These are phyloP conservation scores for Solanum clarkiae DNA, from an alignment of 257 asterid genomes.

Conservation along the genomic window DNA sequence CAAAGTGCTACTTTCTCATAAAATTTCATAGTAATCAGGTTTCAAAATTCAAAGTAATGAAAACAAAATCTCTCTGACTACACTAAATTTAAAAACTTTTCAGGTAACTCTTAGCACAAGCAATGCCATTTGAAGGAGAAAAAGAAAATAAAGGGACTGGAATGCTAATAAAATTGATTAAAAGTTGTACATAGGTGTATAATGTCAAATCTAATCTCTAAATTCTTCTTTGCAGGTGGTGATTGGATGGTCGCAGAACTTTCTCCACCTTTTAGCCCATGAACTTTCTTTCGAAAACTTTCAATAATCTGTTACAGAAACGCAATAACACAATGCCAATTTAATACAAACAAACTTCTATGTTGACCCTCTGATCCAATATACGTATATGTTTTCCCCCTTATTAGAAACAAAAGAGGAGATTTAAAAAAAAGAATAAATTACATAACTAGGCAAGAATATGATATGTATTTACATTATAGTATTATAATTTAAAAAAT, in stretches of 20 bases:
- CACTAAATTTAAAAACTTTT: neutral
- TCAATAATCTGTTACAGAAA: neutral
- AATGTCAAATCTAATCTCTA: neutral
- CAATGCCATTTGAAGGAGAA: neutral
- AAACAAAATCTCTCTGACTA: neutral
- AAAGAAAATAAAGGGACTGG: neutral
- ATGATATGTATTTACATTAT: too few relatives aligned
- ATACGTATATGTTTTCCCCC: neutral
- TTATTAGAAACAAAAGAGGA: too few relatives aligned
- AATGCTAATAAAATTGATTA: neutral
- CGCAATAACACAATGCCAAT: neutral
- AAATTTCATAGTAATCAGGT: neutral
- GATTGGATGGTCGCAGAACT: neutral
- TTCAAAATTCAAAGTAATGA: neutral
- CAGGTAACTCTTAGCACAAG: neutral
- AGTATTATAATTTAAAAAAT: too few relatives aligned
- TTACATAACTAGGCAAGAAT: too few relatives aligned
- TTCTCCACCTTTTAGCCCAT: neutral
- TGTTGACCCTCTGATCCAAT: neutral
- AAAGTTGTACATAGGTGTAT: too few relatives aligned
- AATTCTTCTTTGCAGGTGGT: neutral
- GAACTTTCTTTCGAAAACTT: neutral
- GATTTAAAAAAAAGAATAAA: too few relatives aligned
- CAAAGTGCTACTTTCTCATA: neutral
- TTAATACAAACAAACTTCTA: neutral